A percentile compares a stretch with the other conserved stretches of the same genome.
phyloP scores from a whole-genome alignment of 2,329 filamentous ascomycete species.

The Diaporthe australafricana region DNA sequence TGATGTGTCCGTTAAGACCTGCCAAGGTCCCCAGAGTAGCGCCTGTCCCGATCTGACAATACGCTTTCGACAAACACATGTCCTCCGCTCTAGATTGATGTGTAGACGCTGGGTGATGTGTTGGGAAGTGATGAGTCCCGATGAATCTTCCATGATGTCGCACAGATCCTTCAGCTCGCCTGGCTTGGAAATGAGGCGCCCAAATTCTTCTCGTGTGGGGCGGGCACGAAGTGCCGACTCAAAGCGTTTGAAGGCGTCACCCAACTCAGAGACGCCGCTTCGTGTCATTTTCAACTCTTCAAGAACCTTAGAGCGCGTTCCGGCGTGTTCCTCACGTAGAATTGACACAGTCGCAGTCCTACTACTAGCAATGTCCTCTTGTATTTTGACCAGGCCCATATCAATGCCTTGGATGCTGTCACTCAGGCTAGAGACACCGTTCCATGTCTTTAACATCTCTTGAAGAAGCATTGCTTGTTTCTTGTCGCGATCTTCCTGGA shows the following conservation, averaged over 20 bases:
- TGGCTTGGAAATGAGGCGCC: conserved; percentile 12
- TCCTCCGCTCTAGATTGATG: background rate
- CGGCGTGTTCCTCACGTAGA: background rate
- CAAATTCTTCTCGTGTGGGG: background rate
- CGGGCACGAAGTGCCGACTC: background rate
- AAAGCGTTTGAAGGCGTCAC: background rate
- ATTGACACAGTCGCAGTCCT: background rate
- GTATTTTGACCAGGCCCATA: background rate
- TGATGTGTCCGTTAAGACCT: background rate
- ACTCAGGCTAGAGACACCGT: background rate
- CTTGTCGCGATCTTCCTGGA: background rate
- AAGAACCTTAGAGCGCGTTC: background rate
- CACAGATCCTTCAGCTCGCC: background rate
- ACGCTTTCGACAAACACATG: conserved; percentile 15
- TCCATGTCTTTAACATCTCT: background rate
- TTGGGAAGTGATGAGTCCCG: background rate
- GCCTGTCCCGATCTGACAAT: background rate
- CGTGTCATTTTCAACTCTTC: background rate
- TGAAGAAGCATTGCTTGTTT: background rate
- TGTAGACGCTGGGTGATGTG: background rate
- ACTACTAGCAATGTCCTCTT: background rate
- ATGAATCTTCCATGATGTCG: background rate
- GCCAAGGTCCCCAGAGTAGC: conserved; percentile 8
- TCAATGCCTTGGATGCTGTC: background rate
- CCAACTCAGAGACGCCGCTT: background rate